These are phyloP conservation scores for Tulasnella sp. DNA, from an alignment of 768 basidiomycete species.

Conservation along the genomic window DNA sequence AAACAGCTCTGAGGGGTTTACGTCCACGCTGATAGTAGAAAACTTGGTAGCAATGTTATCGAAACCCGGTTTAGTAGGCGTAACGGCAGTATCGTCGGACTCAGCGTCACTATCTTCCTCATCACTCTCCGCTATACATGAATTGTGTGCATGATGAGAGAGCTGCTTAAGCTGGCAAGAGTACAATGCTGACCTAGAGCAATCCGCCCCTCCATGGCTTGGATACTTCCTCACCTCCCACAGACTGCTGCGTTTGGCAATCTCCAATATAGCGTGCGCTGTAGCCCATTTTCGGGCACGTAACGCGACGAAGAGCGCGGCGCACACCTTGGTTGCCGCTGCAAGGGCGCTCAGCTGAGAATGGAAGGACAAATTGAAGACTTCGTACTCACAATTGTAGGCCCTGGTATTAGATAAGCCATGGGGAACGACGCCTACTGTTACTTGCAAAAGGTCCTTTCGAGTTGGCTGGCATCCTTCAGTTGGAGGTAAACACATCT, in stretches of 20 bases:
- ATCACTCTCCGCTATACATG: slow-evolving; percentile 11
- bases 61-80: slow-evolving; percentile 33
- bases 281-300: slow-evolving; percentile 43
- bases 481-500: slow-evolving; percentile 41
- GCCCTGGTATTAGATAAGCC: slow-evolving; percentile 20
- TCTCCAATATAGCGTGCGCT: slow-evolving; percentile 45
- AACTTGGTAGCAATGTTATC: slow-evolving; percentile 42
- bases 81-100: slow-evolving; percentile 6
- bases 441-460: slow-evolving; percentile 3
- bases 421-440: not conserved
- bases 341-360: not conserved
- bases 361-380: too few species aligned
- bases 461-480: slow-evolving; percentile 10
- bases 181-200: too few species aligned
- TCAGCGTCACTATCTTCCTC: slow-evolving; percentile 32
- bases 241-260: slow-evolving; percentile 42
- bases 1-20: slow-evolving; percentile 33
- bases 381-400: not conserved
- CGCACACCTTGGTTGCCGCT: slow-evolving; percentile 24
- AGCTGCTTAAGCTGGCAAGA: too few species aligned
- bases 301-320: slow-evolving; percentile 38
- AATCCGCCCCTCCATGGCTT: too few species aligned
- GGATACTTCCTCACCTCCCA: slow-evolving; percentile 24
- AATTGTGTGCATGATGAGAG: too few species aligned
- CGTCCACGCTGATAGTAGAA: slow-evolving; percentile 33